Base-by-base conservation (phyloP, 768 basidiomycete species). In the Postia placenta region DNA sequence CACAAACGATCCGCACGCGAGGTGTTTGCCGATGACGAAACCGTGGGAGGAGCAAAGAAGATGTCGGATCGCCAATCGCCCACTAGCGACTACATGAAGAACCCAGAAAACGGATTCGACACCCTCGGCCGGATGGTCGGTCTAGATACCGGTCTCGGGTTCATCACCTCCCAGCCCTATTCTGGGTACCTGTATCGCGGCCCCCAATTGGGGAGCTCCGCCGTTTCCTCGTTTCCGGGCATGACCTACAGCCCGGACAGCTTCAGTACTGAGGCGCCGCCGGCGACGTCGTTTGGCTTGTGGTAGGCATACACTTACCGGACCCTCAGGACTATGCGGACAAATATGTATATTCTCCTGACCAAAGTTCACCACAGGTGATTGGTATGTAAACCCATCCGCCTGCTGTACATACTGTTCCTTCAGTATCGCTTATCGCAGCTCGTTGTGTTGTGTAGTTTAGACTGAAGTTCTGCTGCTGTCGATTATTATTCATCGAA, bases 91-190 rank as follows among this genome's bases (percentile, higher is more conserved):
- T 28, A 24, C 38, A 40, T 30, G 23, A 48, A 48, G 17, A 39
- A 48, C 11, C 17, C 37, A 11, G 26, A 9, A n/a, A 26, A 17
- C 9, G n/a, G 17, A 11, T 48, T 23, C 19, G 47, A 48, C 20
- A 30, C 9, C n/a, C 26, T 48, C 12, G 39, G 39, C 11, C 38
- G 26, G 26, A n/a, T 48, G 17, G 38, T 48, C 28, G 47, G 47
- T 19, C 47, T 48, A 9, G 38, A 48, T 17, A 20, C 47, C 12
- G 47, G 47, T 3, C n/a, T 48, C 6, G 36, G 25, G 12, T 30
- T 48, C n/a, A 48, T 48, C 17, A 41, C 47, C 3, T 48, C 47
- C n/a, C 38, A 27, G n/a, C 47, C 47, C 11, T 48, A 48, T 40
- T 39, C 47, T 11, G 47, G 47, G 19, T 48, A 19, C 24, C 47